Evolutionary conservation across 2,329 filamentous ascomycete species (phyloP).

Genomic region (Juglanconis oblonga): DNA sequence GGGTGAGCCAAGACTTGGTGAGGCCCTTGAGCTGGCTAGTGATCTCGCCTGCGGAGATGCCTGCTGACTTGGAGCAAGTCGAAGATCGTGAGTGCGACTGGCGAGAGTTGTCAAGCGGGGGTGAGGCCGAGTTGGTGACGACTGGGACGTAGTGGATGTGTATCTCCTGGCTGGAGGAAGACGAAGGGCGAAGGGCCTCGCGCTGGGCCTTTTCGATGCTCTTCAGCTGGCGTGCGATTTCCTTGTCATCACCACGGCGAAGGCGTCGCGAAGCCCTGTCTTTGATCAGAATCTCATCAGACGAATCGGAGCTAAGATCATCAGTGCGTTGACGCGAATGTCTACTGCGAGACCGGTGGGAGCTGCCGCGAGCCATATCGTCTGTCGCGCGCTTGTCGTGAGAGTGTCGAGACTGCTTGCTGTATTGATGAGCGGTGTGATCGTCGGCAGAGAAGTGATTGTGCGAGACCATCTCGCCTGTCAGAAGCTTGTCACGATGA

Average conservation of each 20-base stretch:
- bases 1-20: background rate
- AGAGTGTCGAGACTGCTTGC: background rate
- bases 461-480: background rate
- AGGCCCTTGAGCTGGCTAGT: conserved; percentile 5
- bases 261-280: background rate
- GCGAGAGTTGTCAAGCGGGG: background rate
- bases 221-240: conserved; percentile 2
- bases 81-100: background rate
- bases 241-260: background rate
- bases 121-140: conserved; percentile 7
- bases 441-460: background rate
- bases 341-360: background rate
- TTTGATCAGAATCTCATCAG: conserved; percentile 6
- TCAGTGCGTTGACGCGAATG: background rate
- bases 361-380: background rate
- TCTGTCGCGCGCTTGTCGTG: background rate
- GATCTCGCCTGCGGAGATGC: background rate
- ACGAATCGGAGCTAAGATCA: conserved; percentile 6
- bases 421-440: background rate
- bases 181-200: conserved; percentile 6
- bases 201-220: conserved; percentile 11
- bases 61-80: conserved; percentile 1
- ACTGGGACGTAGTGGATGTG: conserved; percentile 15
- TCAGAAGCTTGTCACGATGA: background rate
- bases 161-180: conserved; percentile 8